These are phyloP conservation scores for Sporisorium iseilematis-ciliati DNA, from an alignment of 1,284 basidiomycete species.

Conservation along the genomic window DNA sequence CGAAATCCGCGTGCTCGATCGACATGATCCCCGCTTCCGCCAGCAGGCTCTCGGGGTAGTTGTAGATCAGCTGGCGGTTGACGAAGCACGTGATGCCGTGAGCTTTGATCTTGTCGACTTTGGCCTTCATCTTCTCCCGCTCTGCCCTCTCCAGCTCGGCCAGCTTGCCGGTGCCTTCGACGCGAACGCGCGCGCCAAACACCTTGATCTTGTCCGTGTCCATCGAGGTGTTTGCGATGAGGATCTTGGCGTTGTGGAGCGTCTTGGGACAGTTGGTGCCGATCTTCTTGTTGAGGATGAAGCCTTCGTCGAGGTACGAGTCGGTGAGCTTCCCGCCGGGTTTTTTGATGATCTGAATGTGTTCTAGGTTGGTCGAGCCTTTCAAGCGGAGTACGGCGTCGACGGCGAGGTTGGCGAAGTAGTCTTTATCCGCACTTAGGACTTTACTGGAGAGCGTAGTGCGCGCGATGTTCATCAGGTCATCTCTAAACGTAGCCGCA, in stretches of 20 bases:
- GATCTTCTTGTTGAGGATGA: constrained; percentile 97
- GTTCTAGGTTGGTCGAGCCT: constrained; percentile 95
- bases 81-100: constrained; percentile 99
- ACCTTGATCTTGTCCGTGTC: constrained; percentile 99
- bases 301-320: constrained; percentile 98
- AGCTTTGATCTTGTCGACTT: constrained; percentile 92
- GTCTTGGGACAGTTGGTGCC: constrained; percentile 94
- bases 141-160: constrained; percentile 98
- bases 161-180: constrained; percentile 94
- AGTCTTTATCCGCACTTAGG: constrained; percentile 94
- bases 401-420: constrained; percentile 98
- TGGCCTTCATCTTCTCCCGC: constrained; percentile 99
- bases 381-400: constrained; percentile 95
- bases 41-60: constrained; percentile 95
- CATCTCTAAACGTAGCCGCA: constrained; percentile 81
- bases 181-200: constrained; percentile 94
- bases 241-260: constrained; percentile 93
- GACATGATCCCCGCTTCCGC: constrained; percentile 94
- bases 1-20: constrained; percentile 99
- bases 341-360: constrained; percentile 99
- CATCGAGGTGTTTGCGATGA: constrained; percentile 99
- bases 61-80: constrained; percentile 99
- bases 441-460: constrained; percentile 98
- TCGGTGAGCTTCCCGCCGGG: constrained; percentile 98
- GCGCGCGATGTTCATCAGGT: constrained; percentile 94